Conservation (phyloP, 768 basidiomycete genomes). For the Dioszegia crocea region DNA sequence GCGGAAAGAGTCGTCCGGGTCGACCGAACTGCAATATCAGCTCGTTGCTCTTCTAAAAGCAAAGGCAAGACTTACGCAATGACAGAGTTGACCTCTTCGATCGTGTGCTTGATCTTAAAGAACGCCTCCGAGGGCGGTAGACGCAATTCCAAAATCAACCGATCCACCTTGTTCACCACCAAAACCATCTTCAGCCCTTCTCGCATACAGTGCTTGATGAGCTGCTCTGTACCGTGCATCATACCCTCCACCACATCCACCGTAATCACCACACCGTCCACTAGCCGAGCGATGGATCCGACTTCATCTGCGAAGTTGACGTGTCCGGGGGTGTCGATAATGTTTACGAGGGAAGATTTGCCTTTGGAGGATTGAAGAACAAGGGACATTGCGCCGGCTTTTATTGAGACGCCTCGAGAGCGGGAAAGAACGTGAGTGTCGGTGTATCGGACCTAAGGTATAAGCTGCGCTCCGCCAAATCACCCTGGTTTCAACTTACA, state of each 20-base stretch:
- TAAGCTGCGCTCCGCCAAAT: conserved; percentile 1
- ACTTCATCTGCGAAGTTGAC: conserved; percentile 99
- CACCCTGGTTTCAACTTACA: conserved; percentile 54
- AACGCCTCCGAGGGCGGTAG: conserved; percentile 94
- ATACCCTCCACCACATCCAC: conserved; percentile 99
- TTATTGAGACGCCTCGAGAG: conserved; percentile 85
- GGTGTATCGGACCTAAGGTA: conserved; percentile 77
- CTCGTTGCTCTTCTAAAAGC: background rate
- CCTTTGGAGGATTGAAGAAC: conserved; percentile 76
- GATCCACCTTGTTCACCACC: conserved; percentile 95
- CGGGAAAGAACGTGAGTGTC: conserved; percentile 89
- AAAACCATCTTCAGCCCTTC: conserved; percentile 85
- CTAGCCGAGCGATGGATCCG: conserved; percentile 75
- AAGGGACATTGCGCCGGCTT: conserved; percentile 94
- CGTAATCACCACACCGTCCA: conserved; percentile 85
- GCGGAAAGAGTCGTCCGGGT: conserved; percentile 80
- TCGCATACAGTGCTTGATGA: conserved; percentile 82
- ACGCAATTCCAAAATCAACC: conserved; percentile 90
- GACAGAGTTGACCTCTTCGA: conserved; percentile 95
- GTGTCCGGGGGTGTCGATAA: conserved; percentile 96
- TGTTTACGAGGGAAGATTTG: conserved; percentile 87
- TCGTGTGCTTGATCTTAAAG: conserved; percentile 98
- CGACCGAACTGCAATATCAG: conserved; percentile 56
- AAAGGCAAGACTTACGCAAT: conserved; percentile 64
- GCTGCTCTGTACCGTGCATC: conserved; percentile 86